Evolutionary conservation across 176 grass and related monocot species (phyloP).

Genomic region (Calamus simplicifolius): DNA sequence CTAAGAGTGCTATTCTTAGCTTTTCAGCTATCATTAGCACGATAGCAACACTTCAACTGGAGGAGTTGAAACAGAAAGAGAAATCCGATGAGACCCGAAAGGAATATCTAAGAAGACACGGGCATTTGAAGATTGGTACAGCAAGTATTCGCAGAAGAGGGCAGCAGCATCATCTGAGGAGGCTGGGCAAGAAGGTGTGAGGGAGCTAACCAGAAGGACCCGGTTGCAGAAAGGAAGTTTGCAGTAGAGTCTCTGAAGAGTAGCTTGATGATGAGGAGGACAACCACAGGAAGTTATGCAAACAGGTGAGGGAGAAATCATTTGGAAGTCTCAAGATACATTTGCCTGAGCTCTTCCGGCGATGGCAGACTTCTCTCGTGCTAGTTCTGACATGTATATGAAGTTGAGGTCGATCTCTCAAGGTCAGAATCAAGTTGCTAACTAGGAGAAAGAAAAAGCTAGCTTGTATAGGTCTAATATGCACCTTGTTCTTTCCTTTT

Average conservation of each 20-base stretch:
- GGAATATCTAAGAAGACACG: constrained; percentile 58
- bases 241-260: constrained; percentile 63
- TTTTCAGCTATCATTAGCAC: constrained; percentile 76
- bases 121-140: constrained; percentile 89
- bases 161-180: constrained; percentile 15
- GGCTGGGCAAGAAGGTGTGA: constrained; percentile 36
- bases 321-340: constrained; percentile 64
- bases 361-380: constrained; percentile 53
- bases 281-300: constrained; percentile 47
- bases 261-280: constrained; percentile 57
- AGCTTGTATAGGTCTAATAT: constrained; percentile 21
- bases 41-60: constrained; percentile 69
- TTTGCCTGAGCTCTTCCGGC: constrained; percentile 87
- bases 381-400: constrained; percentile 54
- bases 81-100: constrained; percentile 37
- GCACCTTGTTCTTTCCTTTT: too few species aligned
- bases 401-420: constrained; percentile 57
- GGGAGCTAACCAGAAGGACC: constrained; percentile 48
- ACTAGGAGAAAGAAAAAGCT: constrained; percentile 21
- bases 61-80: constrained; percentile 92
- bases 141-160: constrained; percentile 51
- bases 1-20: constrained; percentile 59
- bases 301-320: constrained; percentile 92
- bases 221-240: constrained; percentile 51
- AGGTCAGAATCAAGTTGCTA: constrained; percentile 38